Percentiles rank a stretch among this genome's conserved stretches.
These are phyloP conservation scores for Apostasia shenzhenica DNA, from an alignment of 106 monocot species.

Conservation along the genomic window DNA sequence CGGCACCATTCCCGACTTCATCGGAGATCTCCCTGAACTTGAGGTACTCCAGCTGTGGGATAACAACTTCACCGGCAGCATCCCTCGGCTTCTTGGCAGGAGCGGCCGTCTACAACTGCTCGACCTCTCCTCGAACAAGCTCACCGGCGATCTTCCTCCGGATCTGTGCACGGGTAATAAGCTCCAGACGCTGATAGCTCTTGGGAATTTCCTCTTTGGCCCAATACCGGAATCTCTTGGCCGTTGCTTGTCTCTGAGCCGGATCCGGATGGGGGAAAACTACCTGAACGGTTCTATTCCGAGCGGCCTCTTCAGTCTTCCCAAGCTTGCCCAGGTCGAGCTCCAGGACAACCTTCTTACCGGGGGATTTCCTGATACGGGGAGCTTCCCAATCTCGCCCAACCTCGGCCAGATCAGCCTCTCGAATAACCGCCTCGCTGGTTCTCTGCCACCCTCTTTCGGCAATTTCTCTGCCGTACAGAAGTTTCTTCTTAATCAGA, in stretches of 20 bases:
- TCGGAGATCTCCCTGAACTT: constrained; percentile 36
- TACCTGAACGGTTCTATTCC: constrained; percentile 76
- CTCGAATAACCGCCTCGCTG: constrained; percentile 65
- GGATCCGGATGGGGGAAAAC: constrained; percentile 80
- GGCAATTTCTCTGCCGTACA: constrained; percentile 55
- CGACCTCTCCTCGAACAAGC: constrained; percentile 50
- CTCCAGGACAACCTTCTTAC: constrained; percentile 72
- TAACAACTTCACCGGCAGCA: constrained; percentile 67
- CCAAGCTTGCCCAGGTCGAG: constrained; percentile 63
- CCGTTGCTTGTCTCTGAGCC: constrained; percentile 40
- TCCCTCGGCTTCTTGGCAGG: constrained; percentile 39
- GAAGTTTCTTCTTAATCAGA: constrained; percentile 64
- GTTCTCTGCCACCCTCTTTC: constrained; percentile 52
- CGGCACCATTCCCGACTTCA: constrained; percentile 44
- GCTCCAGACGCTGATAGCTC: constrained; percentile 55
- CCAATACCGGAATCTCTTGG: constrained; percentile 60
- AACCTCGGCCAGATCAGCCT: constrained; percentile 68
- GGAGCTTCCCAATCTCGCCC: constrained; percentile 13
- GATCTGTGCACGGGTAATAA: constrained; percentile 47
- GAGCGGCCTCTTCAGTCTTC: constrained; percentile 33
- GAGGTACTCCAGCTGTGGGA: constrained; percentile 58
- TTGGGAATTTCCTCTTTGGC: constrained; percentile 71
- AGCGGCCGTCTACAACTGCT: constrained; percentile 45
- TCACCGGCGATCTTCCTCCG: constrained; percentile 44
- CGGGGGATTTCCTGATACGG: constrained; percentile 52